Evolutionary conservation across 108 stramenopile genomes (phyloP), one percentile per base, ranked within the genome.

Genomic region (Cyclotella atomus): DNA sequence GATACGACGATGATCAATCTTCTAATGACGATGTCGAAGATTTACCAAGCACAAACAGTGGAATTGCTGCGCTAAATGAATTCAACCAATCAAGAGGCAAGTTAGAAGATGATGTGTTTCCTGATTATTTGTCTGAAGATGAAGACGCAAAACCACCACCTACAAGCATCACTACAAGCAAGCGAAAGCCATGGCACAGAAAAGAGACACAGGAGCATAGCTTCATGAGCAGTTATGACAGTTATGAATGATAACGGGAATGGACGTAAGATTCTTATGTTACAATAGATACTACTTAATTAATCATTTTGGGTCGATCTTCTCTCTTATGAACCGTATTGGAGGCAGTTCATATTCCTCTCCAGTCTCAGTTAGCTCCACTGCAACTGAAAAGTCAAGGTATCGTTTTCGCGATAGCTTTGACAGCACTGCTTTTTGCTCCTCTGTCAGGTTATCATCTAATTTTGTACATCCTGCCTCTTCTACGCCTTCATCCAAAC

Each of bases 341-440:
- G 79, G 56, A 12, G 93, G 93, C 10, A 94, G 76, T 63, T 91
- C 93, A 41, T 81, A 76, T 70, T 94, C 93, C 62, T 91, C 90
- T 21, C 86, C 90, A 27, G 81, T 90, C 52, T 84, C 85, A 20
- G 41, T 43, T 75, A 90, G 84, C 85, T 91, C 89, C 17, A 90
- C 90, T 10, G 84, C 59, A 2, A 90, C 93, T 10, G 85, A 73
- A 24, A 94, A 77, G 55, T 94, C 90, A 50, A 91, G 24, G 57
- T 75, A 80, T 63, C 70, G 55, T 46, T 68, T 70, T 30, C 64
- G 55, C 10, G 57, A 70, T 69, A 83, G 61, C 61, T 65, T 65
- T 21, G 57, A 49, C 16, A 80, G 29, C 14, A 56, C 29, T 59
- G 56, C 41, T 30, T 74, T 64, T 75, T 80, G 79, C 41, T 73